Conservation (phyloP, 75 land plant genomes). For the Pinus taeda region DNA sequence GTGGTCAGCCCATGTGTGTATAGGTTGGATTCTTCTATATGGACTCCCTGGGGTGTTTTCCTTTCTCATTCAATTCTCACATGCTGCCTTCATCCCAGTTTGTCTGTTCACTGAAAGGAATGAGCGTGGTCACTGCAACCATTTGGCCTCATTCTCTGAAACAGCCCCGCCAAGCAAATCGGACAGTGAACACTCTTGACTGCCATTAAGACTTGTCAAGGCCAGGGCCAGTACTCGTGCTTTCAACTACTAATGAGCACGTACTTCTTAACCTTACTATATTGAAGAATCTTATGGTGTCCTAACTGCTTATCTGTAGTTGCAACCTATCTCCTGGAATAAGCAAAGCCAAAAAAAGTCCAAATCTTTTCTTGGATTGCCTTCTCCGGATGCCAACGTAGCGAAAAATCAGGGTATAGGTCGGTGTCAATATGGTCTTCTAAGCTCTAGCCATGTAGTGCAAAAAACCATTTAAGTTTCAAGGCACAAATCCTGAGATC, state of each 20-base stretch:
- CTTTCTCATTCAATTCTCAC: not conserved
- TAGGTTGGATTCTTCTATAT: not conserved
- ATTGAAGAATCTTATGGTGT: not conserved
- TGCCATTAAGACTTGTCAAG: slow-evolving; percentile 1
- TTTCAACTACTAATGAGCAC: not conserved
- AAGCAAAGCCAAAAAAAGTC: slow-evolving; percentile 4
- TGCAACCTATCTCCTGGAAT: too few species aligned
- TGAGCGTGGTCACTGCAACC: slow-evolving; percentile 2
- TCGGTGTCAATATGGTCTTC: not conserved
- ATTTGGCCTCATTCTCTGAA: not conserved
- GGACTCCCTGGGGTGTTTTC: not conserved
- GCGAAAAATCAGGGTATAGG: not conserved
- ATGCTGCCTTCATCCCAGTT: not conserved
- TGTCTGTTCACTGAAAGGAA: slow-evolving; percentile 1
- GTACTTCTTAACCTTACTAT: not conserved
- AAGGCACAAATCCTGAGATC: not conserved
- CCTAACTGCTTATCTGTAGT: not conserved
- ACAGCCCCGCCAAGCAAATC: not conserved
- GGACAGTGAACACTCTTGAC: not conserved
- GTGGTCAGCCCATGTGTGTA: not conserved
- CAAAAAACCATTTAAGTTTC: not conserved
- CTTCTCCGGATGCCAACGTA: not conserved
- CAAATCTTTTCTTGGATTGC: not conserved
- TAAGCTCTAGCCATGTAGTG: not conserved
- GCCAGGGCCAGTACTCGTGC: not conserved